Conservation (phyloP, 768 basidiomycete genomes). For the Termitomyces sp. region DNA sequence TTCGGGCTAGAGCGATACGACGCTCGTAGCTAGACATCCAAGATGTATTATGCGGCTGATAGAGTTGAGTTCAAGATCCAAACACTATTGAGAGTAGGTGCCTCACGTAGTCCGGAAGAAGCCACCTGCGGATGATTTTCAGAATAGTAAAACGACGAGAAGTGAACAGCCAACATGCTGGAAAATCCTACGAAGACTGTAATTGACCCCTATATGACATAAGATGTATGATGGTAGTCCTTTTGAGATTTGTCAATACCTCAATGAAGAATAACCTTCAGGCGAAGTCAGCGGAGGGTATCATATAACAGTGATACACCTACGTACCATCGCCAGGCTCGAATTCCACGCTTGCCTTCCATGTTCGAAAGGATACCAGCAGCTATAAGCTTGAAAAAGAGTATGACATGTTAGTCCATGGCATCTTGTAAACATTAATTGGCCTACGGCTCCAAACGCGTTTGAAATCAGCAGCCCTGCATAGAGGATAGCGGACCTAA, state of each 20-base stretch:
- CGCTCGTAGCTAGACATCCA: conserved; percentile 51
- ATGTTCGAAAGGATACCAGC: conserved; percentile 70
- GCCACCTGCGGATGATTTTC: conserved; percentile 33
- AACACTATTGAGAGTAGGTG: not conserved
- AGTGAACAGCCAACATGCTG: conserved; percentile 37
- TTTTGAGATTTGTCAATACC: conserved; percentile 22
- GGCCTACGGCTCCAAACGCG: conserved; percentile 61
- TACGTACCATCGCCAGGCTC: conserved; percentile 66
- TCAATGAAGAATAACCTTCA: conserved; percentile 69
- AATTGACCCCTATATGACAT: conserved; percentile 46
- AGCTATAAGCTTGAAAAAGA: conserved; percentile 50
- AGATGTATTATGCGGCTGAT: conserved; percentile 56
- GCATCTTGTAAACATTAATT: not conserved
- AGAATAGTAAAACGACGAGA: not conserved
- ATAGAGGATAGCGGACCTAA: conserved; percentile 59
- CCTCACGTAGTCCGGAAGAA: conserved; percentile 56
- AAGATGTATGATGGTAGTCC: not conserved
- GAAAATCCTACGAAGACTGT: conserved; percentile 57
- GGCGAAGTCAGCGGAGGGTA: not conserved
- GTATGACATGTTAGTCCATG: not conserved
- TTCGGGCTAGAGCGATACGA: conserved; percentile 59
- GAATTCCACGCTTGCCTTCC: conserved; percentile 63
- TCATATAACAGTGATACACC: not conserved
- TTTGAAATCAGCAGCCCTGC: conserved; percentile 59
- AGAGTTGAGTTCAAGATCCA: not conserved